Percentiles rank a stretch among this genome's conserved stretches.
phyloP scores from a whole-genome alignment of 805 yeast genomes.

The Wickerhamomyces rabaulensis region DNA sequence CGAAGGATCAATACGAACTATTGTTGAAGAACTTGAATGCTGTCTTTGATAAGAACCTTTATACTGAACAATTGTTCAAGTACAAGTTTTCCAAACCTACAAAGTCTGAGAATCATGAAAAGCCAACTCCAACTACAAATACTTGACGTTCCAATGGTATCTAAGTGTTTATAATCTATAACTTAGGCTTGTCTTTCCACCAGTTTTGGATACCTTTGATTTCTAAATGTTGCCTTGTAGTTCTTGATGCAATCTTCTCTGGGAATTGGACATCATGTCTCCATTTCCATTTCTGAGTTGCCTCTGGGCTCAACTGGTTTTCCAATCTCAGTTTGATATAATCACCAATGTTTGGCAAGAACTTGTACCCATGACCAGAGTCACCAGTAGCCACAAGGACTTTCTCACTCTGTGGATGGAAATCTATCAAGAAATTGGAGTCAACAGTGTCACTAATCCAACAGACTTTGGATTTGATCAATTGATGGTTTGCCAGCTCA shows the following conservation, averaged over 20 bases:
- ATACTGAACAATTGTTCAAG: conserved; percentile 5
- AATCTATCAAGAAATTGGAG: conserved; percentile 36
- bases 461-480: conserved; percentile 31
- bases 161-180: background rate
- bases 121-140: background rate
- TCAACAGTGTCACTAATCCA: conserved; percentile 40
- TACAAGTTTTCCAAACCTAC: background rate
- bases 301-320: conserved; percentile 22
- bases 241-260: conserved; percentile 8
- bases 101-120: background rate
- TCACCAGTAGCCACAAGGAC: conserved; percentile 43
- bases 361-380: conserved; percentile 44
- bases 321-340: conserved; percentile 33
- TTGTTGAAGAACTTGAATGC: conserved; percentile 4
- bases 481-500: conserved; percentile 29
- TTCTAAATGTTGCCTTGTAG: conserved; percentile 16
- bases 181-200: conserved; percentile 6
- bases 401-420: conserved; percentile 28
- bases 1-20: conserved; percentile 3
- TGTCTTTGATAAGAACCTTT: conserved; percentile 1
- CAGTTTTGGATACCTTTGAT: conserved; percentile 12
- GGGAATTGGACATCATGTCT: conserved; percentile 19
- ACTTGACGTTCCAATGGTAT: background rate
- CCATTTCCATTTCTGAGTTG: conserved; percentile 29
- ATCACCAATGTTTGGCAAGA: conserved; percentile 41